These are phyloP conservation scores for Bimuria novae-zelandiae DNA, from an alignment of 2,329 filamentous ascomycete species.

Conservation along the genomic window DNA sequence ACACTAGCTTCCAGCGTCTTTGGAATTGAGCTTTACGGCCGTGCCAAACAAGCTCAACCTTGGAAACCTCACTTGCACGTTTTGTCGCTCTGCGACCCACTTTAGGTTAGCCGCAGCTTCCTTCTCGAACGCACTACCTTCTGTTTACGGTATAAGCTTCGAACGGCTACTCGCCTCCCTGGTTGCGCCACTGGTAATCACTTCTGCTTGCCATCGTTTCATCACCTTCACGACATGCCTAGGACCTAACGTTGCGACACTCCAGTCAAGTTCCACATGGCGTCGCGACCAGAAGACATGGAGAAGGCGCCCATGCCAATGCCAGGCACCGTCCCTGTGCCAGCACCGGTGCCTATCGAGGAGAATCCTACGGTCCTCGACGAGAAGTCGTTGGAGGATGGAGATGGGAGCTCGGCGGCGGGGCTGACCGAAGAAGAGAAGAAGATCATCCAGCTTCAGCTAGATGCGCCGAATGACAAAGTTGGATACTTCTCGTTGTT, in stretches of 20 bases:
- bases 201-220: not conserved
- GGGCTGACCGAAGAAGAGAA: slow-evolving; percentile 39
- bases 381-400: slow-evolving; percentile 31
- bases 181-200: not conserved
- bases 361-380: slow-evolving; percentile 10
- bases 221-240: slow-evolving; percentile 2
- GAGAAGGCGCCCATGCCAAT: slow-evolving; percentile 4
- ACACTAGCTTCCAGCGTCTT: too few relatives aligned
- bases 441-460: slow-evolving; percentile 45
- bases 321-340: not conserved
- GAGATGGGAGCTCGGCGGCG: slow-evolving; percentile 28
- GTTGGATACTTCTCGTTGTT: slow-evolving; percentile 53
- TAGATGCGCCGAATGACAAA: slow-evolving; percentile 49
- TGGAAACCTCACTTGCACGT: not conserved
- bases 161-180: not conserved
- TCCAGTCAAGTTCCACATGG: slow-evolving; percentile 4
- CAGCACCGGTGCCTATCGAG: not conserved
- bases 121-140: slow-evolving; percentile 3
- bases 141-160: slow-evolving; percentile 3
- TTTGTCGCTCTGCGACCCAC: not conserved
- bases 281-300: slow-evolving; percentile 3
- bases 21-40: too few relatives aligned
- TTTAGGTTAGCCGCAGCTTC: not conserved
- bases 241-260: not conserved
- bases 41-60: not conserved